Base-by-base conservation (phyloP, 2,329 filamentous ascomycete species). In the Thelonectria rubi region DNA sequence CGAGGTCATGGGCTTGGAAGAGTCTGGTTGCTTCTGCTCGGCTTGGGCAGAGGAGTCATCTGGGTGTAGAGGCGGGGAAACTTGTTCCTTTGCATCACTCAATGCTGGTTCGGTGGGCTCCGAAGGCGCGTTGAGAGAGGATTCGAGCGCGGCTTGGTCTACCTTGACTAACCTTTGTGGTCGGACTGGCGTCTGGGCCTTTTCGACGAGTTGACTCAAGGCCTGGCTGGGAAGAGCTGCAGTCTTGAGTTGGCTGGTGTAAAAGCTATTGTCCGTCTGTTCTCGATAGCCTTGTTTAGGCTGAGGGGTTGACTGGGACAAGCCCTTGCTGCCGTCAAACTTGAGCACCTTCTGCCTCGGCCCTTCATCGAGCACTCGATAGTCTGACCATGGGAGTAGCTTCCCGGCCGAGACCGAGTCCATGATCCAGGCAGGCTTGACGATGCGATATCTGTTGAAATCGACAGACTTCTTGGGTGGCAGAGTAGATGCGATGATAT, bases 381-480 rank as follows among this genome's bases (percentile, higher is more conserved):
- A 99, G 12, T 88, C 82, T 62, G 91, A 84, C 95, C 96, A 99
- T 0, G 94, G 90, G 26, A 98, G 81, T 46, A 97, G 78, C 70
- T 86, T 91, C 6, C 93, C 93, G 7, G 92, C 91, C 59, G 87
- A 83, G 47, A 98, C 87, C 63, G 94, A 97, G 69, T 99, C 94
- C 14, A 93, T 89, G 3, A 99, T 86, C 95, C 95, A 99, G 18
- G 92, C 89, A 1, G 95, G 95, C 76, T 95, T 97, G 52, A 97
- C 95, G 39, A 99, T 92, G 47, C 94, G 88, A 76, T 98, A 97
- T 66, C 87, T 88, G 55, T 83, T 86, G 73, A 97, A 97, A 66
- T 99, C 95, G 55, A 94, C 87, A 26, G 88, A 88, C 77, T 99
- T 99, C 79, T 97, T 98, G 0, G 93, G 94, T 0, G 95, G 95